Conservation (phyloP, 208 protist genomes). For the Porcisia deanei region DNA sequence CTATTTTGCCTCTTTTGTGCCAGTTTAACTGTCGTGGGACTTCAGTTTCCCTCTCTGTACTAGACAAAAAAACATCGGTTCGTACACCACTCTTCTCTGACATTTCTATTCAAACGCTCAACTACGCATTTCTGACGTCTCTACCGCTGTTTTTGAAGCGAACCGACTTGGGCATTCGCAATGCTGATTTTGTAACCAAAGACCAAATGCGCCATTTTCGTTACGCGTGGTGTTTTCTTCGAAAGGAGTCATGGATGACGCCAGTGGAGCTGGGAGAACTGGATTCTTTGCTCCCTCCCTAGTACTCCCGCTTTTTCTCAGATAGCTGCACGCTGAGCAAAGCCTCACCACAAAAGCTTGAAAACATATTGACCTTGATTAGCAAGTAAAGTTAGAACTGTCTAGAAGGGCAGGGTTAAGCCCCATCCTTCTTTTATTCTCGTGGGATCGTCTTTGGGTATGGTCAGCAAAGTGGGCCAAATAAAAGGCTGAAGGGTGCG, state of each 20-base stretch:
- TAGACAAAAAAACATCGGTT: constrained; percentile 50
- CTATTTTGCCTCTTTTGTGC: constrained; percentile 39
- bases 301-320: constrained; percentile 21
- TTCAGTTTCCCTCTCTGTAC: constrained; percentile 59
- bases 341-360: neutral
- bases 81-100: constrained; percentile 52
- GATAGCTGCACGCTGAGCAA: neutral
- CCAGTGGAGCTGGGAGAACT: constrained; percentile 81
- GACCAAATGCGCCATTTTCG: constrained; percentile 86
- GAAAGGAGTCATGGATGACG: constrained; percentile 77
- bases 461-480: neutral
- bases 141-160: constrained; percentile 81
- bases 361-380: neutral
- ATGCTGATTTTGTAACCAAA: constrained; percentile 79
- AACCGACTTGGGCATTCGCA: constrained; percentile 78
- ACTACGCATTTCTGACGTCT: constrained; percentile 78
- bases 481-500: neutral
- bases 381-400: neutral
- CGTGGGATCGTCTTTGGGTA: neutral
- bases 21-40: constrained; percentile 60
- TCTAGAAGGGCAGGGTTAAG: too few species aligned
- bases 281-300: constrained; percentile 73
- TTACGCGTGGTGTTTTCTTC: constrained; percentile 87
- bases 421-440: neutral
- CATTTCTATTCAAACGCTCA: constrained; percentile 71